These are phyloP conservation scores for Exophiala alcalophila DNA, from an alignment of 2,329 filamentous ascomycete genomes.

Conservation along the genomic window DNA sequence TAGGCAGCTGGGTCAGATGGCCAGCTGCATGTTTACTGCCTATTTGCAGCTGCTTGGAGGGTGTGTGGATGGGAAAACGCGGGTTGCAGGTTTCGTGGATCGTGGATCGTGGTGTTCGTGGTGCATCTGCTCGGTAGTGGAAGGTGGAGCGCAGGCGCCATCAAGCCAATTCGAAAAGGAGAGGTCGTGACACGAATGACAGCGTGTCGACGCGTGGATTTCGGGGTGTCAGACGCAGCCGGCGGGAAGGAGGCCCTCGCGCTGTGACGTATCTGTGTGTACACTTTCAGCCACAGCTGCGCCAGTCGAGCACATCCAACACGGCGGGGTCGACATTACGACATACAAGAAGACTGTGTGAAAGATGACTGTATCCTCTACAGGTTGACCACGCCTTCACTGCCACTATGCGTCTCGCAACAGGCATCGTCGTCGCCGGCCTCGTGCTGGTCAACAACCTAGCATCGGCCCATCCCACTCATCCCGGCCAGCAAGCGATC, in stretches of 20 bases:
- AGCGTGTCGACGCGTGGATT: too few relatives aligned
- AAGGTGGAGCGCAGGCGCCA: too few relatives aligned
- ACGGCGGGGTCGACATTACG: constrained; percentile 15
- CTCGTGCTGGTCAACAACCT: constrained; percentile 4
- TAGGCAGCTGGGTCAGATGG: constrained; percentile 13
- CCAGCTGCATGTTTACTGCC: constrained; percentile 18
- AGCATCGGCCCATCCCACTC: constrained; percentile 3
- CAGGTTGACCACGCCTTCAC: background rate
- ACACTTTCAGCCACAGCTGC: too few relatives aligned
- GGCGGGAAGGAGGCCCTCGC: too few relatives aligned
- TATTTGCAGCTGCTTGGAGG: background rate
- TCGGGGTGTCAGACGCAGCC: too few relatives aligned
- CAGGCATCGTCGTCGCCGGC: constrained; percentile 4
- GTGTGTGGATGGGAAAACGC: constrained; percentile 3
- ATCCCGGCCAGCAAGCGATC: constrained; percentile 7
- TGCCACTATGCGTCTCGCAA: constrained; percentile 5
- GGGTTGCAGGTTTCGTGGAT: constrained; percentile 7
- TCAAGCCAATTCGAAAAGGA: too few relatives aligned
- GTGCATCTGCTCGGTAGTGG: too few relatives aligned
- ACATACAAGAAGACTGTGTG: constrained; percentile 1
- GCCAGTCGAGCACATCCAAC: too few relatives aligned
- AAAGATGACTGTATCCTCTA: background rate
- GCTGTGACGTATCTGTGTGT: too few relatives aligned
- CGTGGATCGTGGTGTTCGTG: too few relatives aligned
- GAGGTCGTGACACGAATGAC: too few relatives aligned